Base-by-base conservation (phyloP, 441 rosid genomes). In the Caryocar brasiliense region DNA sequence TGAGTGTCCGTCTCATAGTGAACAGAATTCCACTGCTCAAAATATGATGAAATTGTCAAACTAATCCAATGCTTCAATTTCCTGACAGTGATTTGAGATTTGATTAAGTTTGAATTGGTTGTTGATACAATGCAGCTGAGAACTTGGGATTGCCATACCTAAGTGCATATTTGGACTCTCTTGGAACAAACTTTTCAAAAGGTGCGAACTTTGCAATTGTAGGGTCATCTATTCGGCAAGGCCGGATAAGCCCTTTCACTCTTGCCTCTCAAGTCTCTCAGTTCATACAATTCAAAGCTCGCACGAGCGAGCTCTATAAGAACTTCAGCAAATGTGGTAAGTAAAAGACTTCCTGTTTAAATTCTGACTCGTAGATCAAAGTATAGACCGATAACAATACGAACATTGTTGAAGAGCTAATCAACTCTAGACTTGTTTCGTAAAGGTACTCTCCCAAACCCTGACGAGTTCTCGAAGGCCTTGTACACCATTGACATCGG, bases 121-220 rank as follows among this genome's bases (percentile, higher is more conserved):
- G 1, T 26, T 33, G 35, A 8, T 33, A 27, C 7, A 18, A 17
- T 54, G 64, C 66, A 66, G 81, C 71, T 23, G 62, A 66, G 35
- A 47, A 44, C 17, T 53, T 76, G 40, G 70, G 62, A 30, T 25
- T 72, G 26, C 75, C 73, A 2, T 56, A 33, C 29, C 14, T 57
- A 40, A 53, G 62, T 6, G 51, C 81, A 0, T 76, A 63, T 22
- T 47, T 76, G 51, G 75, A 76, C 47, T 68, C 75, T 6, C 18
- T 72, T 2, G 59, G 47, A 7, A 24, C 68, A 13, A 61, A 63
- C 34, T 69, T 63, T 22, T 32, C 44, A 32, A 57, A 63, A 3
- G 78, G 71, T 33, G 71, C 55, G 1, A 76, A 66, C 44, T 75
- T 76, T 45, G 78, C 78, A 12, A 57, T 48, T 22, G 61, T 61